Evolutionary conservation across 2,329 filamentous ascomycete genomes (phyloP), one percentile per base, ranked within the genome.

Genomic region (Penicillium occitanis): DNA sequence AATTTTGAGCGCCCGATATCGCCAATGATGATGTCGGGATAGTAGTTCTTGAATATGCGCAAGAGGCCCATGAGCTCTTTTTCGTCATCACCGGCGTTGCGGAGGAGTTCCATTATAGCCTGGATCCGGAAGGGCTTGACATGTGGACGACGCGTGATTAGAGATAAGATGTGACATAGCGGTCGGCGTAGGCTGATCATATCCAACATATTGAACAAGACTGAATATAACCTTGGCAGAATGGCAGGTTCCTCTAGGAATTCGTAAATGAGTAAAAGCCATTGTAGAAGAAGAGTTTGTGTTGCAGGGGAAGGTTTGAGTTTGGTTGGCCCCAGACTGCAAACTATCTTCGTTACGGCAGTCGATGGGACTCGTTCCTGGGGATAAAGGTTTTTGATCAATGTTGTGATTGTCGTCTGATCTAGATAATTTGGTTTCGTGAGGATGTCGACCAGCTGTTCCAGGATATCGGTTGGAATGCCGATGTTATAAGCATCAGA

Each of bases 31-130:
- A 96, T 91, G 75, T 96, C 92, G 0, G 92, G 92, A 72, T 94
- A 96, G 77, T 94, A 96, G 75, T 94, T 92, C 74, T 95, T 95
- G 80, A 90, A 96, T n/a, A 94, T 87, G 64, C 90, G 86, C 60
- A 96, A 81, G 19, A 96, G 82, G 2, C 91, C 91, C 44, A 90
- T 84, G 42, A 96, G 80, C 61, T 88, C 85, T 59, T 89, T 90
- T 65, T 96, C 92, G 72, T 91, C 90, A 19, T 89, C 89, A 1
- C 81, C 81, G 17, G 80, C 75, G 69, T 76, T 77, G 46, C 78
- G 79, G 51, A 82, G 78, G 22, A 85, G 71, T 66, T 85, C 83
- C 73, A 85, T 82, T 5, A 96, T 80, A 51, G 87, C 82, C 73
- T 96, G 91, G 66, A 96, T 93, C 66, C 92, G 86, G 74, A 92